phyloP scores from a whole-genome alignment of 257 asterid genomes.

The Euphrasia confusa region DNA sequence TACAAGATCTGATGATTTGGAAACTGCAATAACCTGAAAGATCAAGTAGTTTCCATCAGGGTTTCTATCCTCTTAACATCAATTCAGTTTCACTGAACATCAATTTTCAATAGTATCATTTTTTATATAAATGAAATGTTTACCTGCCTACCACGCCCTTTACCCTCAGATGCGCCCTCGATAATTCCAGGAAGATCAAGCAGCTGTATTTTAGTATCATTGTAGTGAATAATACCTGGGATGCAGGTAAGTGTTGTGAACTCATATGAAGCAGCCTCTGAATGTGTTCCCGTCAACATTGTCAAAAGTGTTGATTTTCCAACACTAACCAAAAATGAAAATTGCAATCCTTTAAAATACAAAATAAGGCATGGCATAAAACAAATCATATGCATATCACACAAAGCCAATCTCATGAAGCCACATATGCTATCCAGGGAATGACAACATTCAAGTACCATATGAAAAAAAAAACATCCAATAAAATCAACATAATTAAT shows the following conservation, averaged over 20 bases:
- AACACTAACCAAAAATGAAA: constrained; percentile 47
- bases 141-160: constrained; percentile 99
- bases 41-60: constrained; percentile 27
- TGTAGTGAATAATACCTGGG: constrained; percentile 94
- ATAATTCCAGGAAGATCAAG: constrained; percentile 99
- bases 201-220: constrained; percentile 93
- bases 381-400: not conserved
- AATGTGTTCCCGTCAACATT: constrained; percentile 96
- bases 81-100: constrained; percentile 2
- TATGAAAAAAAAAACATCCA: constrained; percentile 6
- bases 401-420: constrained; percentile 15
- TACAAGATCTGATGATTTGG: constrained; percentile 95
- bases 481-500: constrained; percentile 14
- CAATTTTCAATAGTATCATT: constrained; percentile 13
- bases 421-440: constrained; percentile 7
- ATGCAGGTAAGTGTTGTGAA: constrained; percentile 98
- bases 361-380: not conserved
- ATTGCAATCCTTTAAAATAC: not conserved
- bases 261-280: constrained; percentile 98
- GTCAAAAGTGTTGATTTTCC: constrained; percentile 97
- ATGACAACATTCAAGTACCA: constrained; percentile 6
- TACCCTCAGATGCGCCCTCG: constrained; percentile 99
- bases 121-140: constrained; percentile 7
- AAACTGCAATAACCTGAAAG: constrained; percentile 87
- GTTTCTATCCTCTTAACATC: constrained; percentile 6